Percentiles rank a stretch among this genome's conserved stretches.
Conservation (phyloP, 2,329 filamentous ascomycete genomes). For the Diaporthe longicolla region DNA sequence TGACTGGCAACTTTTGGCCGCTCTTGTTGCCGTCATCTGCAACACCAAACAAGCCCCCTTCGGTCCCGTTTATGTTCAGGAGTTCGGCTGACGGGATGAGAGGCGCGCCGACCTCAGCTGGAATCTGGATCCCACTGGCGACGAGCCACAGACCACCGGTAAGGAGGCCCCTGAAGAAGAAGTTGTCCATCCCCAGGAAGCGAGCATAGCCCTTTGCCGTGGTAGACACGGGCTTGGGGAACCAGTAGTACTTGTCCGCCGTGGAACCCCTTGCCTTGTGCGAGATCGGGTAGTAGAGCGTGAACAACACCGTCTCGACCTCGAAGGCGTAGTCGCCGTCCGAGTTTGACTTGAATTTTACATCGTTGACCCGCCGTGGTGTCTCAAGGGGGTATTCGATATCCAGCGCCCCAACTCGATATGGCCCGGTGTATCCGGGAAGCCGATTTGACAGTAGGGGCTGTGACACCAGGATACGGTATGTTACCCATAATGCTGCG, state of each 20-base stretch:
- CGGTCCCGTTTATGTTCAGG: background rate
- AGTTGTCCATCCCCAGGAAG: constrained; percentile 37
- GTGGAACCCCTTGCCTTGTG: background rate
- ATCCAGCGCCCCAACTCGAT: constrained; percentile 39
- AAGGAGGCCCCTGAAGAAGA: constrained; percentile 31
- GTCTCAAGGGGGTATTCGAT: constrained; percentile 35
- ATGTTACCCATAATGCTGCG: constrained; percentile 15
- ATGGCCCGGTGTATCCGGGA: constrained; percentile 37
- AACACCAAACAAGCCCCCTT: background rate
- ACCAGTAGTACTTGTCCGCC: constrained; percentile 30
- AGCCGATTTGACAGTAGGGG: constrained; percentile 28
- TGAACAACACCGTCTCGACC: constrained; percentile 42
- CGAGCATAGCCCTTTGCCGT: constrained; percentile 40
- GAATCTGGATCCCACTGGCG: constrained; percentile 35
- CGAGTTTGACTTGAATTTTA: constrained; percentile 19
- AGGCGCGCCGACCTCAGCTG: constrained; percentile 37
- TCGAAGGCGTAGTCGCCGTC: constrained; percentile 37
- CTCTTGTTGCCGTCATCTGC: constrained; percentile 40
- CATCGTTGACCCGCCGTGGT: constrained; percentile 30
- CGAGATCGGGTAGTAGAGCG: constrained; percentile 38
- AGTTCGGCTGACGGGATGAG: constrained; percentile 23
- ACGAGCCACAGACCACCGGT: constrained; percentile 36
- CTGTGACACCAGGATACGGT: constrained; percentile 27
- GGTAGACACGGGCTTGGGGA: constrained; percentile 38
- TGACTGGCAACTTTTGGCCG: constrained; percentile 54